Evolutionary conservation across 306 rosid species (phyloP), one percentile per base, ranked within the genome.

Genomic region (Hylodesmum podocarpum): DNA sequence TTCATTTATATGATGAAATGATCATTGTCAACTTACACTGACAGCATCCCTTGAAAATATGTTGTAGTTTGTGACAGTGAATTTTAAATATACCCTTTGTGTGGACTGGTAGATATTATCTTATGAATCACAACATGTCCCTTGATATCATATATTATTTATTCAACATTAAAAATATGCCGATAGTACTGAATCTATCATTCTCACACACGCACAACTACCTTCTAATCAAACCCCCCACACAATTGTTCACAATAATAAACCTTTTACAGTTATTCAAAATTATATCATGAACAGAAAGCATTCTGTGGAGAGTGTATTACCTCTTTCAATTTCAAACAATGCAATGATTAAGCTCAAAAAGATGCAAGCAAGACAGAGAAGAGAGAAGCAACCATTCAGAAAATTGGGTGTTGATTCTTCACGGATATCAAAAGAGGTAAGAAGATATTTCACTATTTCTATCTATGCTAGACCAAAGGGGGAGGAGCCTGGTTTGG

Each of bases 1-100:
- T 27, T 27, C 78, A 88, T 87, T 91, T 90, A 87, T 87, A 85
- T 90, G 90, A 88, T 78, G 64, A 87, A 80, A 63, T 76, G 27
- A 18, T 7, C 4, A 44, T 14, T 0, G 22, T 15, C 46, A 33
- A 62, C 6, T 16, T 1, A 9, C 29, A 63, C 9, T 18, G 36
- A 18, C 15, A 34, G 28, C 57, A 79, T 54, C 36, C 15, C 34
- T 43, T 29, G 14, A 41, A 19, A 61, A 31, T 29, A 16, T 13
- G 21, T 28, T 57, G 21, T 57, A 27, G 37, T 57, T 24, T 57
- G 39, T 14, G 19, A 12, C 39, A 14, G 8, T 61, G n/a, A 16
- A 16, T 61, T 61, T 61, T 61, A 24, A 22, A n/a, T 31, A 31
- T 3, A 61, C 6, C 66, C 13, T 61, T 61, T 28, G 15, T 15